Base-by-base conservation (phyloP, 1,284 basidiomycete genomes). In the Ganoderma meredithae region DNA sequence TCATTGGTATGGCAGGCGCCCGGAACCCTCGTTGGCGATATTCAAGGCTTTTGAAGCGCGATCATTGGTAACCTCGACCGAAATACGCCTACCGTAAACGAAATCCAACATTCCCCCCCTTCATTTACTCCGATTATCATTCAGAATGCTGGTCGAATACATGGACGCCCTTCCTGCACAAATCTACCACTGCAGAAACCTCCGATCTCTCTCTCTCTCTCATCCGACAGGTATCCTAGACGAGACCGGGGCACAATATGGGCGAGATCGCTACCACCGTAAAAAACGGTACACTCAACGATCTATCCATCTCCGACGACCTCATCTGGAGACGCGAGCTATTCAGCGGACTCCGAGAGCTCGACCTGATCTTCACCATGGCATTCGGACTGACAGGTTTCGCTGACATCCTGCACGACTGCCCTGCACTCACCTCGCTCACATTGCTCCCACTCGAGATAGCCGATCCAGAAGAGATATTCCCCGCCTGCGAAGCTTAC, bases 281-380 rank as follows among this genome's bases (percentile, higher is more conserved):
- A 17, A 56, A 9, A 10, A 27, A 8, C 15, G 7, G 3, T 9
- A 56, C 9, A 12, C 17, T 56, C 7, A 10, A 19, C 9, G 33
- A 10, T 36, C 33, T 56, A 7, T 33, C 55, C 5, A 33, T 56
- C 33, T 39, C 33, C 19, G 31, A 58, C 25, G 44, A 47, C 33
- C 43, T 25, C 27, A 22, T 60, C 10, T 60, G 58, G 64, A 15
- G 15, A 8, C 59, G 58, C n/a, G 22, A 3, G 47, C 41, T 58
- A 0, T 41, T 60, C 25, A 10, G 40, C 44, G 36, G 41, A 3
- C 64, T 65, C 22, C 47, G 36, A 12, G 64, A 60, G 58, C 64
- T 65, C 55, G 64, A 60, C 27, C 19, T 65, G 3, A 41, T 65
- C 25, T 22, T 31, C n/a, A 15, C 47, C 33, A 15, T 8, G 7